Evolutionary conservation across 2,329 filamentous ascomycete species (phyloP).

Genomic region (Fusarium pseudograminearum): DNA sequence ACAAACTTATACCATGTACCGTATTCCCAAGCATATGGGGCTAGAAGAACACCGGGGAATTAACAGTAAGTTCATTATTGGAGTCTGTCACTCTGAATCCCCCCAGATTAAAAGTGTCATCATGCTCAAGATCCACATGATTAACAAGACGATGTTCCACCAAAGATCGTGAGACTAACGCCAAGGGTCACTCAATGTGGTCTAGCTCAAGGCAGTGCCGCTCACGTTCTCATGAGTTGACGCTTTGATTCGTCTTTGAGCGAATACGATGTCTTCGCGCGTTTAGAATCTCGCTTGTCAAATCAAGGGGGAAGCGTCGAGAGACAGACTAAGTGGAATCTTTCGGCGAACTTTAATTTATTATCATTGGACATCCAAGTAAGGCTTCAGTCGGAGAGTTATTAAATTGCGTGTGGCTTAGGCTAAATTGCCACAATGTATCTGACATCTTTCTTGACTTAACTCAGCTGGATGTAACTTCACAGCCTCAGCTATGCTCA

Average conservation of each 20-base stretch:
- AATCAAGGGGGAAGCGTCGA: neutral
- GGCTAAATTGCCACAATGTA: neutral
- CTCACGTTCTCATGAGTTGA: neutral
- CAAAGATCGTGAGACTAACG: fast-evolving
- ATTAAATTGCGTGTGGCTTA: neutral
- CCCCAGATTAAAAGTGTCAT: neutral
- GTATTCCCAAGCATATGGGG: too few species aligned
- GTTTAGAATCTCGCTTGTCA: neutral
- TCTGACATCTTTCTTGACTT: neutral
- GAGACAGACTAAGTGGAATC: neutral
- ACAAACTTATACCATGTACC: too few species aligned
- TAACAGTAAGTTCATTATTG: too few species aligned
- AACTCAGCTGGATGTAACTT: neutral
- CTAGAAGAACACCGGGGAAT: too few species aligned
- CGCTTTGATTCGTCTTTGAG: neutral
- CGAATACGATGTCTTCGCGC: neutral
- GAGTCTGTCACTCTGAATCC: too few species aligned
- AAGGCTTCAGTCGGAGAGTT: neutral
- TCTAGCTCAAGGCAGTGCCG: neutral
- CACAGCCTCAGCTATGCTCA: neutral
- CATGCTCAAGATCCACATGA: neutral
- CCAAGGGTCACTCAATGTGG: neutral
- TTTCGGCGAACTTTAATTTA: neutral
- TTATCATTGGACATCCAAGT: neutral
- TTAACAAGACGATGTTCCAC: neutral